phyloP scores from a whole-genome alignment of 352 stramenopile species.

The Phytophthora aleatoria region DNA sequence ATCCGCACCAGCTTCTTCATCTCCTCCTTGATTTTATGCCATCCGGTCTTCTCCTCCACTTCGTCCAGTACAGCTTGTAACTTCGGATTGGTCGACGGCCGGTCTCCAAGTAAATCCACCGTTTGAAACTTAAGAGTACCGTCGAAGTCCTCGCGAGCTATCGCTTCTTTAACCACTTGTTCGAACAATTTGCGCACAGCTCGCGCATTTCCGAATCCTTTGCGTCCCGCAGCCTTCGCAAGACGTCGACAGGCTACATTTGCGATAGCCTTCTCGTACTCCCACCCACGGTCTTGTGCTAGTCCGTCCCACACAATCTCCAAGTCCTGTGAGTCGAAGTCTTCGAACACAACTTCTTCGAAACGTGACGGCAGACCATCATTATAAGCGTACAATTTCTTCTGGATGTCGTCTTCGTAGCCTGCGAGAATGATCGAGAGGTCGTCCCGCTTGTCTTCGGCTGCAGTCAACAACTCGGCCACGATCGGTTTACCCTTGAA shows the following conservation, averaged over 20 bases:
- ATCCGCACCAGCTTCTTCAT: constrained; percentile 75
- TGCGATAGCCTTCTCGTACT: constrained; percentile 47
- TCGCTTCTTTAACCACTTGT: constrained; percentile 55
- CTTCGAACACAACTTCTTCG: constrained; percentile 85
- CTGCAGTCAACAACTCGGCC: constrained; percentile 85
- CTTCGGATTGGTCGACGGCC: constrained; percentile 79
- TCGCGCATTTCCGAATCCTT: constrained; percentile 90
- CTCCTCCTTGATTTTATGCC: constrained; percentile 78
- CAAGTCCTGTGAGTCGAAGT: constrained; percentile 91
- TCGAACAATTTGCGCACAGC: constrained; percentile 77
- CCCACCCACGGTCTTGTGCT: constrained; percentile 52
- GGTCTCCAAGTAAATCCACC: constrained; percentile 79
- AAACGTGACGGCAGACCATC: constrained; percentile 89
- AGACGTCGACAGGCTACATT: constrained; percentile 75
- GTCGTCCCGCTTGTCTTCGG: constrained; percentile 65
- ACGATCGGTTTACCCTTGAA: constrained; percentile 87
- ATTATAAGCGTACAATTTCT: constrained; percentile 93
- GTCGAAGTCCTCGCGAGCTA: constrained; percentile 75
- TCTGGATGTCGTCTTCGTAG: constrained; percentile 92
- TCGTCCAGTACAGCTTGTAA: constrained; percentile 55
- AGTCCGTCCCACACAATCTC: constrained; percentile 76
- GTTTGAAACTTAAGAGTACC: constrained; percentile 54
- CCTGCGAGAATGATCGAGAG: constrained; percentile 90
- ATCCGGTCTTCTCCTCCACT: constrained; percentile 79
- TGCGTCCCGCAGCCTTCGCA: constrained; percentile 57